Percentiles rank a stretch among this genome's conserved stretches.
These are phyloP conservation scores for Boletus sp. DNA, from an alignment of 768 basidiomycete species.

Conservation along the genomic window DNA sequence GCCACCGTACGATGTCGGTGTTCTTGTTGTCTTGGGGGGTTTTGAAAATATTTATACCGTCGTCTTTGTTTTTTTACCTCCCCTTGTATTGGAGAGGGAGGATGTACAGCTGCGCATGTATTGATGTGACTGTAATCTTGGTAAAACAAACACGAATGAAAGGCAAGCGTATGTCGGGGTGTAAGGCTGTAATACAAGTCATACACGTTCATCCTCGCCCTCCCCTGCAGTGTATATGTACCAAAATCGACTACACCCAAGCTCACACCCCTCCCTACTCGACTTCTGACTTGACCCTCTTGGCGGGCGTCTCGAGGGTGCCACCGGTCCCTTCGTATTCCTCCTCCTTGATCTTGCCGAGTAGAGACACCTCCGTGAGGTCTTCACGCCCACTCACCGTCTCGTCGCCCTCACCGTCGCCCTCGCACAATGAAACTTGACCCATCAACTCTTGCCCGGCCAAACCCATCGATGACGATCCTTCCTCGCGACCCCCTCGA, in stretches of 20 bases:
- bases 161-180: background rate
- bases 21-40: constrained; percentile 5
- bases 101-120: constrained; percentile 23
- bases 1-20: background rate
- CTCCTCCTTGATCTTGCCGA: constrained; percentile 23
- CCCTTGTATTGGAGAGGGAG: constrained; percentile 13
- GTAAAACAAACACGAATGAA: constrained; percentile 4
- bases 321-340: constrained; percentile 27
- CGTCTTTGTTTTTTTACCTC: constrained; percentile 3
- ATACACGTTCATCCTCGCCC: background rate
- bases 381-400: constrained; percentile 24
- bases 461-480: constrained; percentile 8
- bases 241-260: background rate
- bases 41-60: constrained; percentile 28
- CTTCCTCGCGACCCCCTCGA: constrained; percentile 10
- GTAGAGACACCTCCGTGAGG: constrained; percentile 10
- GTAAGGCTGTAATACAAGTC: background rate
- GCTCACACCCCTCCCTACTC: constrained; percentile 10
- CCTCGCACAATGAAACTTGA: constrained; percentile 36
- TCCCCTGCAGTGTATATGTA: background rate
- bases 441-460: constrained; percentile 15
- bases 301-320: constrained; percentile 24
- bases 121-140: constrained; percentile 21
- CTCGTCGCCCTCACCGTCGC: constrained; percentile 28
- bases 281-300: constrained; percentile 23